These are phyloP conservation scores for Pyrus betulifolia DNA, from an alignment of 306 rosid species.

Conservation along the genomic window DNA sequence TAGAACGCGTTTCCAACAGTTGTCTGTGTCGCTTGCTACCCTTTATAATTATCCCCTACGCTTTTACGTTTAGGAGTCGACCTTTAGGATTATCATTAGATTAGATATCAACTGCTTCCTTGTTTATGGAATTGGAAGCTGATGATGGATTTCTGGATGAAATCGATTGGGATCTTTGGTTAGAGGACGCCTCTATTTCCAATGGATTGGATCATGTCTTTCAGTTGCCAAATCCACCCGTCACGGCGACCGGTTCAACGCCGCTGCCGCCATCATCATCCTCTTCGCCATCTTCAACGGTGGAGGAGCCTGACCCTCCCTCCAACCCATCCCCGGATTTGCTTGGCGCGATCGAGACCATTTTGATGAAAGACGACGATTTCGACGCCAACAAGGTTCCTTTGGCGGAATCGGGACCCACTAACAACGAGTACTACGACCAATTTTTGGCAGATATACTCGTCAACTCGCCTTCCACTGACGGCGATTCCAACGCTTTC, in stretches of 20 bases:
- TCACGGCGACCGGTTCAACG: neutral
- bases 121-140: conserved; percentile 16
- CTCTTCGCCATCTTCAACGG: neutral
- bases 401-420: conserved; percentile 11
- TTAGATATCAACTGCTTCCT: neutral
- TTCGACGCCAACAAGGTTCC: neutral
- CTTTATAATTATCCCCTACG: neutral
- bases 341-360: conserved; percentile 43
- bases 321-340: conserved; percentile 9
- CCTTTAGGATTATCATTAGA: neutral
- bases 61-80: neutral
- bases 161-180: conserved; percentile 31
- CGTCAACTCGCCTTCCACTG: conserved; percentile 21
- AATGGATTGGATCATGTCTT: neutral
- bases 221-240: conserved; percentile 8
- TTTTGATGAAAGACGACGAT: conserved; percentile 47
- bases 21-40: neutral
- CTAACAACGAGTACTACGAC: conserved; percentile 12
- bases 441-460: conserved; percentile 41
- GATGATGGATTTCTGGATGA: neutral
- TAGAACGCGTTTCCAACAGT: neutral
- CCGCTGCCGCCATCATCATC: neutral
- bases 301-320: neutral
- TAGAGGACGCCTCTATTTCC: conserved; percentile 4
- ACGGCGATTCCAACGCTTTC: conserved; percentile 17